Evolutionary conservation across 2,329 filamentous ascomycete species (phyloP).

Genomic region (Stylonectria norvegica): DNA sequence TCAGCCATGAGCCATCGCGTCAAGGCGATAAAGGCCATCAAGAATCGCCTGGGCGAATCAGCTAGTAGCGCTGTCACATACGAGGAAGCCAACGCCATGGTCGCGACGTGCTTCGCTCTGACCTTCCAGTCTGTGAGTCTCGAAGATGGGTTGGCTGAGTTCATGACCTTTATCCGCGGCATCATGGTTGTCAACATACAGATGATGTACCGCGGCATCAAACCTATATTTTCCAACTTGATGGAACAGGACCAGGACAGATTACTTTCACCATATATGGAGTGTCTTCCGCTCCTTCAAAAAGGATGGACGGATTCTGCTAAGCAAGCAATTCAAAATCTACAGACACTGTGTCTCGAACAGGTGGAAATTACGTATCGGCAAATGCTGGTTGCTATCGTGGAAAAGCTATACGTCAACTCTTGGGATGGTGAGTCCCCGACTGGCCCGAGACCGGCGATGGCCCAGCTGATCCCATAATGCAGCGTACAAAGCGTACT

Average conservation of each 20-base stretch:
- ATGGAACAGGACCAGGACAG: slow-evolving; percentile 39
- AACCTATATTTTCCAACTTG: slow-evolving; percentile 49
- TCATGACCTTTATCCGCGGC: slow-evolving; percentile 58
- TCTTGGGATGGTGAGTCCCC: slow-evolving; percentile 48
- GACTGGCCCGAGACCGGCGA: too few relatives aligned
- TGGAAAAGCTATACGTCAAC: slow-evolving; percentile 49
- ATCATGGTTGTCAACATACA: slow-evolving; percentile 54
- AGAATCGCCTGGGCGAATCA: slow-evolving; percentile 47
- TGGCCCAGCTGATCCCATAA: slow-evolving; percentile 8
- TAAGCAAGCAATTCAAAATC: slow-evolving; percentile 37
- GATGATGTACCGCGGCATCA: slow-evolving; percentile 48
- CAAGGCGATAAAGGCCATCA: slow-evolving; percentile 61
- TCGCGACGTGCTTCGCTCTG: slow-evolving; percentile 58
- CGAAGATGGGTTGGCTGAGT: slow-evolving; percentile 57
- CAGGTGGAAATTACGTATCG: slow-evolving; percentile 46
- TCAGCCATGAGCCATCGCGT: slow-evolving; percentile 63
- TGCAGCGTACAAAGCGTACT: slow-evolving; percentile 49
- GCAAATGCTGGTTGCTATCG: slow-evolving; percentile 42
- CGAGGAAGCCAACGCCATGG: slow-evolving; percentile 56
- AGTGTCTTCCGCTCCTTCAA: slow-evolving; percentile 43
- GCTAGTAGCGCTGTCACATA: slow-evolving; percentile 39
- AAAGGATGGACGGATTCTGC: slow-evolving; percentile 47
- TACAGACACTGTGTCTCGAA: slow-evolving; percentile 43
- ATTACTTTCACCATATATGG: slow-evolving; percentile 44
- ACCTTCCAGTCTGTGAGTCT: slow-evolving; percentile 57